phyloP scores from a whole-genome alignment of 805 yeast genomes.

The Saccharomyces jurei region DNA sequence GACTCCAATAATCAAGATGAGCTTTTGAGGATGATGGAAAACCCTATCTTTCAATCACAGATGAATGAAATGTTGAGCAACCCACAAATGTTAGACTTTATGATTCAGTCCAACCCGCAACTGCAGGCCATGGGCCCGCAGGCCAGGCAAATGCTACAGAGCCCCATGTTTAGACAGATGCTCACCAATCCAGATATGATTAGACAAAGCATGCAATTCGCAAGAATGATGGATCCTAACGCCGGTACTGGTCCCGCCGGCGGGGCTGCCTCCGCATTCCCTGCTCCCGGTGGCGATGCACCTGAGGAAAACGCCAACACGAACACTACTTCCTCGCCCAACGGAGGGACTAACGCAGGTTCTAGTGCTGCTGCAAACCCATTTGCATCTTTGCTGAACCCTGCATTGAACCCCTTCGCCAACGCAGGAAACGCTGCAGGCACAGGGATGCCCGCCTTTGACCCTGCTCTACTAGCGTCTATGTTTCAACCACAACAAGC shows the following conservation, averaged over 20 bases:
- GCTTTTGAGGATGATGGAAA: conserved; percentile 63
- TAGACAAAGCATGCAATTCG: conserved; percentile 74
- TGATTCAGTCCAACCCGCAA: conserved; percentile 79
- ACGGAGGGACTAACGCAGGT: conserved; percentile 12
- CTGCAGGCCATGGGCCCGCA: conserved; percentile 83
- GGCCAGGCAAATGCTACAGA: conserved; percentile 76
- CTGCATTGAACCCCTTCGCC: conserved; percentile 37
- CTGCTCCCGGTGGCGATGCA: conserved; percentile 41
- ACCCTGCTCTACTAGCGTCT: conserved; percentile 40
- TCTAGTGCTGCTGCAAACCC: conserved; percentile 38
- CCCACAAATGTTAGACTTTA: conserved; percentile 78
- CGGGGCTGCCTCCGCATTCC: conserved; percentile 34
- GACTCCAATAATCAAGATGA: conserved; percentile 68
- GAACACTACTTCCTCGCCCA: conserved; percentile 27
- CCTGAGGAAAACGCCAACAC: conserved; percentile 16
- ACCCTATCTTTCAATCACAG: conserved; percentile 73
- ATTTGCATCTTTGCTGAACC: conserved; percentile 38
- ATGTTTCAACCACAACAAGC: conserved; percentile 34
- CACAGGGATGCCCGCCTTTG: conserved; percentile 34
- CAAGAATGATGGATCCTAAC: conserved; percentile 41
- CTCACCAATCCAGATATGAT: conserved; percentile 76
- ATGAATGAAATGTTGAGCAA: conserved; percentile 76
- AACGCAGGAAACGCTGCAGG: conserved; percentile 18
- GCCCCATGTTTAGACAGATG: conserved; percentile 74
- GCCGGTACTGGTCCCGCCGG: conserved; percentile 24